These are phyloP conservation scores for Flaveria linearis DNA, from an alignment of 129 eudicot genomes.

Conservation along the genomic window DNA sequence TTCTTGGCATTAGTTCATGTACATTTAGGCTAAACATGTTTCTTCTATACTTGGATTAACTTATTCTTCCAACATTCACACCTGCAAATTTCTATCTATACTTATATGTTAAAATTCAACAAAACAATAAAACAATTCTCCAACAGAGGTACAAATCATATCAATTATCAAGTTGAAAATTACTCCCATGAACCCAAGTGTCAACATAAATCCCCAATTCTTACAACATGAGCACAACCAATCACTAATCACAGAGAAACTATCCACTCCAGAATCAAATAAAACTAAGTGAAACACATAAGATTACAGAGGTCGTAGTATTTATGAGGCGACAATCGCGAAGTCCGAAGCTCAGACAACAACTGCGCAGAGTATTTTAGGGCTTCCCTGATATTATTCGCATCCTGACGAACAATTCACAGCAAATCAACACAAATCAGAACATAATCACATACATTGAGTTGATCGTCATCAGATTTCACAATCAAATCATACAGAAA, in stretches of 20 bases:
- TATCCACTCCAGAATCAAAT: neutral
- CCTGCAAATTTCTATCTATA: too few species aligned
- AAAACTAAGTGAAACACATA: neutral
- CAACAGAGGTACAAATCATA: too few species aligned
- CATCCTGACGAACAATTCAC: constrained; percentile 47
- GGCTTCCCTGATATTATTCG: constrained; percentile 88
- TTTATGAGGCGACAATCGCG: constrained; percentile 87
- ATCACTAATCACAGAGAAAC: neutral
- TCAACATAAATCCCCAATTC: too few species aligned
- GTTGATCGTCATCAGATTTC: neutral
- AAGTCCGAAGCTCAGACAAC: constrained; percentile 96
- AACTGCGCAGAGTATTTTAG: constrained; percentile 86
- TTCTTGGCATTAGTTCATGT: too few species aligned
- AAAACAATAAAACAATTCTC: too few species aligned
- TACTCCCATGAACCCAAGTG: too few species aligned
- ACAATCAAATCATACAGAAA: constrained; percentile 5
- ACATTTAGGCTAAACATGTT: too few species aligned
- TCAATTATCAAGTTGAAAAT: too few species aligned
- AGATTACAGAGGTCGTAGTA: constrained; percentile 86
- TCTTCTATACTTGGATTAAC: too few species aligned
- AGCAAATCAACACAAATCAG: neutral
- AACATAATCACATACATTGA: neutral
- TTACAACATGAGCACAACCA: constrained; percentile 16
- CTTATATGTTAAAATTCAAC: too few species aligned
- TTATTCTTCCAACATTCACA: too few species aligned